Conservation (phyloP, 2,329 filamentous ascomycete species). For the Ophiosphaerella herpotricha region DNA sequence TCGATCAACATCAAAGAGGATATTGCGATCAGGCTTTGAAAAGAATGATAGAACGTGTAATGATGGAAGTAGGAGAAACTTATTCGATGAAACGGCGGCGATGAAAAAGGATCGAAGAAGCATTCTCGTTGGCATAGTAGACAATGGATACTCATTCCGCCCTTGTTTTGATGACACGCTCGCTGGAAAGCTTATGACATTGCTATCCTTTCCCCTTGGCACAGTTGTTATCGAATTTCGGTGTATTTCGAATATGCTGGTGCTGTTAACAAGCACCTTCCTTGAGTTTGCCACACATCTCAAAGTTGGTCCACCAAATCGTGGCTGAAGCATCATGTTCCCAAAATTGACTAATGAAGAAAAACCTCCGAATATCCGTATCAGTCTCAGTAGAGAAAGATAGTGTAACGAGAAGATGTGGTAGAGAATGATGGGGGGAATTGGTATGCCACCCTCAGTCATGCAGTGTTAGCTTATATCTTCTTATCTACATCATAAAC, state of each 20-base stretch:
- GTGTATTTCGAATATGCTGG: slow-evolving; percentile 11
- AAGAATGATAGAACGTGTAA: slow-evolving; percentile 48
- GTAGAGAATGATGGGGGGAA: neutral
- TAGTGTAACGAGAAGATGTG: neutral
- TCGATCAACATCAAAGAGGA: slow-evolving; percentile 64
- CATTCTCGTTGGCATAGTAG: slow-evolving; percentile 35
- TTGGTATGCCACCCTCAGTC: neutral
- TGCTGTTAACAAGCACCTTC: neutral
- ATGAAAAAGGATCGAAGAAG: slow-evolving; percentile 42
- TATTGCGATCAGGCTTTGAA: slow-evolving; percentile 41
- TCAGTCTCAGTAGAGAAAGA: neutral
- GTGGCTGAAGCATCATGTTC: slow-evolving; percentile 13
- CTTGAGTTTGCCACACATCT: slow-evolving; percentile 2
- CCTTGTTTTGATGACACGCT: slow-evolving; percentile 11
- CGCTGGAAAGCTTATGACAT: neutral
- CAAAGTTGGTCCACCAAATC: slow-evolving; percentile 3
- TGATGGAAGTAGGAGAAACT: slow-evolving; percentile 46
- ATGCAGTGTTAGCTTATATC: slow-evolving; percentile 7
- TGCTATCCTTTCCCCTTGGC: slow-evolving; percentile 8
- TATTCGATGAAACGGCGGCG: slow-evolving; percentile 54
- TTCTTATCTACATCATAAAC: slow-evolving; percentile 24
- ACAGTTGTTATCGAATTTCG: slow-evolving; percentile 18
- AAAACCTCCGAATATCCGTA: neutral
- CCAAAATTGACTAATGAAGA: neutral
- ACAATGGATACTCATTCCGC: slow-evolving; percentile 19